Evolutionary conservation across 2,329 filamentous ascomycete genomes (phyloP), one percentile per base, ranked within the genome.

Genomic region (Phialocephala subalpina): DNA sequence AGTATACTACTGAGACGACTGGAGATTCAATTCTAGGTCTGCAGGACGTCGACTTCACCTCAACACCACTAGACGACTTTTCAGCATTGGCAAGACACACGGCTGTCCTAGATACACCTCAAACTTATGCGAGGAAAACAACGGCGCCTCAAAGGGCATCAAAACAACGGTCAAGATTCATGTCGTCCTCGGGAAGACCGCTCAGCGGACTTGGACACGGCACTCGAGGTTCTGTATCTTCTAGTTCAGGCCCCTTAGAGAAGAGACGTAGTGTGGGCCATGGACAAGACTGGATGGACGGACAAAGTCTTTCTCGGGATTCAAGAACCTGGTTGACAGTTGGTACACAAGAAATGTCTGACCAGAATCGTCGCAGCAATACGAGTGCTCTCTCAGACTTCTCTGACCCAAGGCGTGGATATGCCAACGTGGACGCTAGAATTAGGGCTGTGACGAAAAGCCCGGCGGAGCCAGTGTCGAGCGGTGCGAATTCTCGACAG

Each of bases 191-290:
- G 8, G 64, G 67, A 42, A 55, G 66, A 25, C 66, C 67, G 18
- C 36, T 57, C 9, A 70, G 69, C 56, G 73, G 70, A 3, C 62
- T 73, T 60, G 70, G 71, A 1, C 73, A 76, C 57, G 72, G 73
- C 20, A 49, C 58, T 33, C 63, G 65, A 40, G 58, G 68, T 40
- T 70, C 71, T 9, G 67, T 70, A 5, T 70, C 66, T 2, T 71
- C 65, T 2, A 58, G 67, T 6, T 67, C 69, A 16, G 59, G 56
- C 18, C 36, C 56, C 18, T 59, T 55, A 35, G 29, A 12, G 6
- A 70, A 68, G 49, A 49, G 72, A 40, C 62, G 66, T 45, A 74
- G 73, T 49, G 60, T 74, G 12, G 73, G 73, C 8, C 72, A 74
- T 45, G 74, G 73, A 12, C 69, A 69, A 60, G 68, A 71, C n/a